Evolutionary conservation across 2,329 filamentous ascomycete species (phyloP), one percentile per base, ranked within the genome.

Genomic region (Trichoderma gracile): DNA sequence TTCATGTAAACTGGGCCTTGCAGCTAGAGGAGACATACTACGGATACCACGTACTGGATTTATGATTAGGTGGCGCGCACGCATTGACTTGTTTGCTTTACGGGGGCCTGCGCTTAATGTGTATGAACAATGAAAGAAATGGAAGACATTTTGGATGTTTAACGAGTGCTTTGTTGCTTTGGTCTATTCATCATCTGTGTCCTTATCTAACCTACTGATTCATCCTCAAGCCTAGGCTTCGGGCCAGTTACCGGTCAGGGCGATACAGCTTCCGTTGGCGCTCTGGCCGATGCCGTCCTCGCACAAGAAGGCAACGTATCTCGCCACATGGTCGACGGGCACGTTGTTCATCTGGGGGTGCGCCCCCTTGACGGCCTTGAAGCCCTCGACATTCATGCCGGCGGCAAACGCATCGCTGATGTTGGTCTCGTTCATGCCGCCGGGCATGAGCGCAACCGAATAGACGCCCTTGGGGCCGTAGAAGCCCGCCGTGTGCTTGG

Each of bases 401-500:
- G 63, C 61, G 2, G 69, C 68, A 55, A 85, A 76, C 3, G 77
- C 76, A 33, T 82, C 80, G 3, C 65, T 68, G 56, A 87, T 86
- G 66, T 86, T 85, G 2, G 56, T 61, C n/a, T 50, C 50, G 15
- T 19, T 43, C n/a, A 76, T 80, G 10, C 82, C 84, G 47, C 84
- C 76, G 67, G 84, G 73, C 58, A 67, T 23, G 65, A 86, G 72
- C 1, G 79, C 80, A 40, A 85, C 78, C 67, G 77, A 79, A 56
- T 80, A 78, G 65, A 88, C 83, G 25, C 83, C 83, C 73, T 82
- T 81, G 33, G 75, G 74, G 1, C 79, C 80, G 69, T 88, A 88
- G 69, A 78, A 83, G 0, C 80, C 78, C 2, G 84, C 84, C 15
- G 83, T 87, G 73, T 83, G 87, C 72, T 82, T 83, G 15, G 82